Conservation (phyloP, 768 basidiomycete species). For the Boletus tomentosulus region DNA sequence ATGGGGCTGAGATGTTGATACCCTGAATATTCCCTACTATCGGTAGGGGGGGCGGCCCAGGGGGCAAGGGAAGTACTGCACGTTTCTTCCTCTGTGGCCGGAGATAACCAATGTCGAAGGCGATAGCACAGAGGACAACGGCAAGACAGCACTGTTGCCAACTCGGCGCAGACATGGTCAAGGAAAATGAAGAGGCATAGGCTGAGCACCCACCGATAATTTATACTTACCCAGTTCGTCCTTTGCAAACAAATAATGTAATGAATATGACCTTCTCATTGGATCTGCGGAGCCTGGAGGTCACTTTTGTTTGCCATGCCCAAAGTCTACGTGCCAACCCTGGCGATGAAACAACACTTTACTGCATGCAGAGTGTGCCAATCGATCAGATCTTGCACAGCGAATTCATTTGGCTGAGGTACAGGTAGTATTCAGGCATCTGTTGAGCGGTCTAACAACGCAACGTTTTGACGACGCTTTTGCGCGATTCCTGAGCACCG, state of each 20-base stretch:
- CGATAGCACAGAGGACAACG: conserved; percentile 8
- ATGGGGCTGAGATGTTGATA: not conserved
- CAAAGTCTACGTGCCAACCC: too few relatives aligned
- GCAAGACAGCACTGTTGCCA: conserved; percentile 13
- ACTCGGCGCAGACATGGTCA: not conserved
- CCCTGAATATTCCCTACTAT: conserved; percentile 18
- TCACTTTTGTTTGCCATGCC: too few relatives aligned
- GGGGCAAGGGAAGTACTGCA: not conserved
- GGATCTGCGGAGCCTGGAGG: too few relatives aligned
- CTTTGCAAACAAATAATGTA: not conserved
- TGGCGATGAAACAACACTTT: too few relatives aligned
- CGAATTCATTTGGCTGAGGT: too few relatives aligned
- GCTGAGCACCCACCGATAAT: not conserved
- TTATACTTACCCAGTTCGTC: not conserved
- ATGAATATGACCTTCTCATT: not conserved
- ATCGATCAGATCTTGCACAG: too few relatives aligned
- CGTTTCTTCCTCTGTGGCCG: conserved; percentile 1
- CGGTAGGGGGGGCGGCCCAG: conserved; percentile 9
- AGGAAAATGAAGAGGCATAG: not conserved
- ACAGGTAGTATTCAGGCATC: too few relatives aligned
- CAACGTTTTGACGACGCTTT: too few relatives aligned
- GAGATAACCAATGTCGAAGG: conserved; percentile 1
- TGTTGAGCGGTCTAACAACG: too few relatives aligned
- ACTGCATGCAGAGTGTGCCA: too few relatives aligned
- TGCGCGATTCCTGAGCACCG: too few relatives aligned